Evolutionary conservation across 306 rosid genomes (phyloP), one percentile per base, ranked within the genome.

Genomic region (Psophocarpus tetragonolobus): DNA sequence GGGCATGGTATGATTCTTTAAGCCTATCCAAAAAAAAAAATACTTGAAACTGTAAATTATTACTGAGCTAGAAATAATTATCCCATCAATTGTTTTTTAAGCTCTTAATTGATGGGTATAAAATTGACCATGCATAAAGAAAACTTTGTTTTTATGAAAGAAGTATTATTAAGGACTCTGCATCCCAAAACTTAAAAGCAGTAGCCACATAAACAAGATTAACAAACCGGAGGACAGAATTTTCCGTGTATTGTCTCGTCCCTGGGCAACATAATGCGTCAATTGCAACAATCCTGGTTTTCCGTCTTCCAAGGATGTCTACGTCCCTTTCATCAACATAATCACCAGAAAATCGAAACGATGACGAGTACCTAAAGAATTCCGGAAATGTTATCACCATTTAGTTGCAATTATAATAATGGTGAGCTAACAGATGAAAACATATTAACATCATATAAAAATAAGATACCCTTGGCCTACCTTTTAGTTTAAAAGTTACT

Each of bases 191-290:
- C 17, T 18, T 47, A 79, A 60, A 47, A 74, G 32, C 18, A 45
- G 60, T 13, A 35, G 72, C 65, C 63, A 51, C n/a, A n/a, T n/a
- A n/a, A n/a, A n/a, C n/a, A n/a, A n/a, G n/a, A n/a, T n/a, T n/a
- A n/a, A n/a, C 56, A 47, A 84, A 94, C 98, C 98, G 85, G 76
- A 91, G 87, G 50, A 94, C 86, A 68, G 73, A 75, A 15, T 87
- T 82, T 81, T 27, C 86, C 77, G 75, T 81, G 67, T 87, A 94
- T 54, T 94, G 98, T 76, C 90, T 87, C 87, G 63, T 90, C 77
- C 86, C 86, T 17, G 96, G 97, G 75, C 85, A 71, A 85, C 88
- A 86, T 83, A 90, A 86, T 7, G 98, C 98, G 81, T 94, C 97
- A 48, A 91, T 89, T 65, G 98, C 97, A 82, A n/a, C n/a, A n/a